Percentiles rank a stretch among this genome's conserved stretches.
Conservation (phyloP, 148 eudicot species). For the Tetragonia tetragonoides region DNA sequence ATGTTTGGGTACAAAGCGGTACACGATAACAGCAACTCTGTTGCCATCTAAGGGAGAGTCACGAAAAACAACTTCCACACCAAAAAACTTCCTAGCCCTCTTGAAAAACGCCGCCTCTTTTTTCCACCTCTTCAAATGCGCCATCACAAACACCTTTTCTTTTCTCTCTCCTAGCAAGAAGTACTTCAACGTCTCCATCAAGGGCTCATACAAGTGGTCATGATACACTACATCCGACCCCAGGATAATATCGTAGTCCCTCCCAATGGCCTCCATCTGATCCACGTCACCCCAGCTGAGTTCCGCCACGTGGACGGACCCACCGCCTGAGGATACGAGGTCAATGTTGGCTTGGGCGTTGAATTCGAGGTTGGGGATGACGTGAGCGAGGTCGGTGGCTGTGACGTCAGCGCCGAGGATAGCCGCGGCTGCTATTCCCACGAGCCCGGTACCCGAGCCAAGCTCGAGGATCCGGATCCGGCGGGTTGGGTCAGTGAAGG, state of each 20-base stretch:
- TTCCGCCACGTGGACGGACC: slow-evolving; percentile 50
- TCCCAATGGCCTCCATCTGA: slow-evolving; percentile 57
- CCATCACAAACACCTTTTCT: slow-evolving; percentile 63
- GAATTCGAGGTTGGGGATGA: slow-evolving; percentile 53
- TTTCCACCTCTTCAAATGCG: slow-evolving; percentile 86
- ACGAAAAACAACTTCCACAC: slow-evolving; percentile 46
- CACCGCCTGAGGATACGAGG: slow-evolving; percentile 33
- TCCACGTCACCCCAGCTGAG: slow-evolving; percentile 61
- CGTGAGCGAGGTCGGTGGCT: slow-evolving; percentile 70
- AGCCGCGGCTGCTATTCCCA: slow-evolving; percentile 75
- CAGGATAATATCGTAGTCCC: slow-evolving; percentile 53
- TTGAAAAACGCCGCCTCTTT: slow-evolving; percentile 72
- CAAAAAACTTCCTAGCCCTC: slow-evolving; percentile 63
- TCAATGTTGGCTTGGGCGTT: slow-evolving; percentile 46
- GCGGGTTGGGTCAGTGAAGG: slow-evolving; percentile 18
- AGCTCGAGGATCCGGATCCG: slow-evolving; percentile 70
- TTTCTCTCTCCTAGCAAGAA: slow-evolving; percentile 33
- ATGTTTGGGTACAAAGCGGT: slow-evolving; percentile 44
- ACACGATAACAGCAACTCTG: slow-evolving; percentile 62
- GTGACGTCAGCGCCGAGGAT: slow-evolving; percentile 67
- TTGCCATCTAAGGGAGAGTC: slow-evolving; percentile 48
- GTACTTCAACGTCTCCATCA: slow-evolving; percentile 56
- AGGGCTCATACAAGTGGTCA: slow-evolving; percentile 60
- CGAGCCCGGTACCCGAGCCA: slow-evolving; percentile 81
- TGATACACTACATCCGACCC: slow-evolving; percentile 90